These are phyloP conservation scores for Porcisia deanei DNA, from an alignment of 208 protist species.

Conservation along the genomic window DNA sequence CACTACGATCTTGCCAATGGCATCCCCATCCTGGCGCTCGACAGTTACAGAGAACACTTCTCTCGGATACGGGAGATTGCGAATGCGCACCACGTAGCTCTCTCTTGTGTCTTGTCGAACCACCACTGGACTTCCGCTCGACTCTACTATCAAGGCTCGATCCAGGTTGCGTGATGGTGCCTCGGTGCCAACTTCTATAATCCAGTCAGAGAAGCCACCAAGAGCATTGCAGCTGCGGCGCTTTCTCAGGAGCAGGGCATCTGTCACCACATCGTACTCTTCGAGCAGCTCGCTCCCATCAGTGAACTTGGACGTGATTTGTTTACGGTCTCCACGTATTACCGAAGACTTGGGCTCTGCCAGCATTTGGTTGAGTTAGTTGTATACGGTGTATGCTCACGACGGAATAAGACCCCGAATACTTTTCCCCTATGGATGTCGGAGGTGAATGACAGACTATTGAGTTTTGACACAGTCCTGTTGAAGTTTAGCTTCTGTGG, in stretches of 20 bases:
- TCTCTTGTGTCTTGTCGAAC: constrained; percentile 85
- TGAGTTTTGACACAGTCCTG: not conserved
- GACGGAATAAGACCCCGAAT: not conserved
- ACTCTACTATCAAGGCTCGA: constrained; percentile 71
- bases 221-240: constrained; percentile 65
- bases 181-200: constrained; percentile 89
- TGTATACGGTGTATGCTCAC: not conserved
- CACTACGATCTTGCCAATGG: constrained; percentile 88
- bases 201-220: constrained; percentile 83
- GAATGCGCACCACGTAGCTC: constrained; percentile 87
- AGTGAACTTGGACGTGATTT: constrained; percentile 87
- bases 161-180: constrained; percentile 51
- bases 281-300: constrained; percentile 92
- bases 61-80: constrained; percentile 92
- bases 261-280: constrained; percentile 94
- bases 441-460: not conserved
- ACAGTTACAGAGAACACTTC: constrained; percentile 85
- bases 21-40: constrained; percentile 49
- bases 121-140: constrained; percentile 77
- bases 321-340: constrained; percentile 77
- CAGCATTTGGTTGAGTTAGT: constrained; percentile 32
- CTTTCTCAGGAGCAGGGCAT: constrained; percentile 92
- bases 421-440: not conserved
- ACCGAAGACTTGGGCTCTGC: constrained; percentile 81
- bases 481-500: not conserved